Percentiles rank a stretch among this genome's conserved stretches.
These are phyloP conservation scores for Mallotus japonicus DNA, from an alignment of 441 rosid species.

Conservation along the genomic window DNA sequence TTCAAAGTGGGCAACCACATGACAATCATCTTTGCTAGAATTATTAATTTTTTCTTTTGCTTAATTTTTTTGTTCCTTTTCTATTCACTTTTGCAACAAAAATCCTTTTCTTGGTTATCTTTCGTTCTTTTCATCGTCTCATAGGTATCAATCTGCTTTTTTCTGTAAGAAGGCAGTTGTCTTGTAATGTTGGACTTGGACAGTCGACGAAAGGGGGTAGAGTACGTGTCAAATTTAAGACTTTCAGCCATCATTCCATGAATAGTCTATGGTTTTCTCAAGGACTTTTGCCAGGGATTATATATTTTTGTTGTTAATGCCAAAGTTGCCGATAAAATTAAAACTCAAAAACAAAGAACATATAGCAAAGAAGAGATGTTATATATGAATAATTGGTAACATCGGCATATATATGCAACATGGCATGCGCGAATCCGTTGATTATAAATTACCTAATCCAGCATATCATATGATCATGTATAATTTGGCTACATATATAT, in stretches of 20 bases:
- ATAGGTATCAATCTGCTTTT: slow-evolving; percentile 14
- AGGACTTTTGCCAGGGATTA: background rate
- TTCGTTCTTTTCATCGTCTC: slow-evolving; percentile 15
- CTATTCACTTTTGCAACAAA: background rate
- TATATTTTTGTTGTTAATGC: background rate
- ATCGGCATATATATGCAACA: too few species aligned
- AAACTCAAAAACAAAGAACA: background rate
- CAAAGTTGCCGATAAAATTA: background rate
- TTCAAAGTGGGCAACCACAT: slow-evolving; percentile 2
- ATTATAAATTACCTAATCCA: too few species aligned
- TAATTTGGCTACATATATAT: too few species aligned
- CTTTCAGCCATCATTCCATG: background rate
- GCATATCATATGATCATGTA: too few species aligned
- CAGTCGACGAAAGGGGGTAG: background rate
- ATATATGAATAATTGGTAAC: too few species aligned
- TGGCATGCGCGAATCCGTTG: too few species aligned
- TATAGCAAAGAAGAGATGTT: background rate
- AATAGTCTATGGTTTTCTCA: background rate
- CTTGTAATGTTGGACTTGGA: slow-evolving; percentile 9
- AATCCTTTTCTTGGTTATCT: slow-evolving; percentile 6
- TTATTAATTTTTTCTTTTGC: background rate
- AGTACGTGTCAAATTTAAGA: slow-evolving; percentile 8
- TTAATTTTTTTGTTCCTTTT: background rate
- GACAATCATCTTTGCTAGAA: background rate
- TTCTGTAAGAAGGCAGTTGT: slow-evolving; percentile 6